Base-by-base conservation (phyloP, 345 rosid species). In the Populus pruinosa region DNA sequence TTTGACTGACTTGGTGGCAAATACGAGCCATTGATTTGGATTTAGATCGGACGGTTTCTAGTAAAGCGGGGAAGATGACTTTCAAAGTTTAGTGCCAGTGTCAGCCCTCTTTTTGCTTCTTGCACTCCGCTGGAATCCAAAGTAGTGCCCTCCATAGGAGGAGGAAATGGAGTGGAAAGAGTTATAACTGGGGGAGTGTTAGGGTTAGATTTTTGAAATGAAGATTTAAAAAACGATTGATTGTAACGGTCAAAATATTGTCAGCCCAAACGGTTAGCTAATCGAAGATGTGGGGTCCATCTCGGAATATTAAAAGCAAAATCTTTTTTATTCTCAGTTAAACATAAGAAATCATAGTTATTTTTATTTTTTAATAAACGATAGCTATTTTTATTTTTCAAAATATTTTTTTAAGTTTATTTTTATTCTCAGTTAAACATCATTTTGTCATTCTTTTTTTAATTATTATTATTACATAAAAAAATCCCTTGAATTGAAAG, bases 241-340 rank as follows among this genome's bases (percentile, higher is more conserved):
- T 82, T 82, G 82, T 79, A 90, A 92, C 97, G 94, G 93, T 90
- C 91, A 82, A 69, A 80, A 82, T 38, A 14, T 69, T 76, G 89
- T 76, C 83, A 78, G 86, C 9, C n/a, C 73, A 76, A 85, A 71
- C 84, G 87, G 87, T 83, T 70, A 69, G 78, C 62, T 64, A 73
- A 64, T 16, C 55, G 79, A 67, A 67, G 29, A 31, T 56, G 74
- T 75, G 70, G 82, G 86, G 72, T 49, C 87, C 85, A 80, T 35
- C 17, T 29, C 7, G 17, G 33, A 41, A 66, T 72, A 27, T 5
- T 67, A 36, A 73, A 66, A 73, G 76, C 36, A 38, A 35, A 65
- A 72, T 67, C 36, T 33, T 33, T 33, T 33, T 33, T 33, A 33
- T 33, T 33, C 36, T 33, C 36, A 5, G 36, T 33, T 33, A 33